Percentiles rank a stretch among this genome's conserved stretches.
These are phyloP conservation scores for Biscogniauxia marginata DNA, from an alignment of 2,329 filamentous ascomycete species.

Conservation along the genomic window DNA sequence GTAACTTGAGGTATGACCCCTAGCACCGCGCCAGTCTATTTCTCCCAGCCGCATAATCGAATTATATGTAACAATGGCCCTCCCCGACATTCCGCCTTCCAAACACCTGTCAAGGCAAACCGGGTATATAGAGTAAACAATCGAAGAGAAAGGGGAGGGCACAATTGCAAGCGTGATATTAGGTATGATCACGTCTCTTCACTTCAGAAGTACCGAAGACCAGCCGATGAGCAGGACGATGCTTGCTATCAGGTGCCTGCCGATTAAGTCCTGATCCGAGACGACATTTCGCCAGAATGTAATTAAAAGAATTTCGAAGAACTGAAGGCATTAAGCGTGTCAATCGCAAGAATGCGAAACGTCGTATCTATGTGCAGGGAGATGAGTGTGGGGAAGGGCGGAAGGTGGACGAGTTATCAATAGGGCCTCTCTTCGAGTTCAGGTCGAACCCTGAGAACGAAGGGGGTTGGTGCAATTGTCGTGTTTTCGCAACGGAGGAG, in stretches of 20 bases:
- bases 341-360: constrained; percentile 32
- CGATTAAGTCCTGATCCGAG: constrained; percentile 19
- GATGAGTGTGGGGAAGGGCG: constrained; percentile 9
- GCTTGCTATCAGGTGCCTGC: constrained; percentile 5
- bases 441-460: not conserved
- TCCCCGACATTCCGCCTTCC: constrained; percentile 29
- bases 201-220: constrained; percentile 18
- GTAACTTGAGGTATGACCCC: constrained; percentile 21
- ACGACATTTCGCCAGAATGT: constrained; percentile 23
- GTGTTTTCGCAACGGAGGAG: not conserved
- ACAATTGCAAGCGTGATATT: constrained; percentile 25
- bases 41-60: constrained; percentile 19
- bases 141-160: constrained; percentile 37
- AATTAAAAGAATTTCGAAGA: constrained; percentile 31
- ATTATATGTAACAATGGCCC: constrained; percentile 28
- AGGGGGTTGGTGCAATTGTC: not conserved
- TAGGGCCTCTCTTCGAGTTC: constrained; percentile 5
- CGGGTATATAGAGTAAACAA: constrained; percentile 43
- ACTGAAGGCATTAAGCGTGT: constrained; percentile 35
- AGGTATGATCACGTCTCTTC: constrained; percentile 25
- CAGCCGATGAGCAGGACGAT: constrained; percentile 6
- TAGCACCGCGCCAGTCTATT: constrained; percentile 8
- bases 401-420: constrained; percentile 8
- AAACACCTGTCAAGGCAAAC: constrained; percentile 34
- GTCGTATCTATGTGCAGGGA: constrained; percentile 32